Percentiles rank a stretch among this genome's conserved stretches.
phyloP scores from a whole-genome alignment of 2,329 filamentous ascomycete genomes.

The Phyllosticta ampelicida region DNA sequence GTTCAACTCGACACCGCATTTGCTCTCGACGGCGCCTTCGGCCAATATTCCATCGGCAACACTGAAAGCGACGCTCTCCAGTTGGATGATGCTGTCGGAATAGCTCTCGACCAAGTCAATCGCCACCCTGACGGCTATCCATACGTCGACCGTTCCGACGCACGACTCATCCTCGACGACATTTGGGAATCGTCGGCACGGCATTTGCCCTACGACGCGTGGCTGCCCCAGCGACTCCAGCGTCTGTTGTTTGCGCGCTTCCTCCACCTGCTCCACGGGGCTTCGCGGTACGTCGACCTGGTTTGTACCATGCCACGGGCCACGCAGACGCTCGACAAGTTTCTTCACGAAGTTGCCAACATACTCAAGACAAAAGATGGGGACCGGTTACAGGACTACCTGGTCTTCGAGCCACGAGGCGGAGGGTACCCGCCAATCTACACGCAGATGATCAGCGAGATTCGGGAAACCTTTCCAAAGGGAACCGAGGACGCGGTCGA shows the following conservation, averaged over 20 bases:
- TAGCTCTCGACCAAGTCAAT: not conserved
- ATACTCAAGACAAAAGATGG: conserved; percentile 56
- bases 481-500: conserved; percentile 45
- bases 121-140: not conserved
- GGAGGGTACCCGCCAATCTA: conserved; percentile 54
- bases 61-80: not conserved
- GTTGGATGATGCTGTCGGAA: not conserved
- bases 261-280: not conserved
- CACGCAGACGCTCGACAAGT: conserved; percentile 57
- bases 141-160: not conserved
- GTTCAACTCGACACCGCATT: not conserved
- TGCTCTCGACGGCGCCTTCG: not conserved
- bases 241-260: not conserved
- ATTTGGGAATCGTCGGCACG: not conserved
- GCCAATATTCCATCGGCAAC: not conserved
- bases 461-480: conserved; percentile 49
- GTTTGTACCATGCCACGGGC: conserved; percentile 13
- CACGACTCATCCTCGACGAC: not conserved
- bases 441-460: conserved; percentile 54
- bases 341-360: conserved; percentile 53
- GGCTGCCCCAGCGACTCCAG: not conserved
- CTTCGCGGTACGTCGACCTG: not conserved
- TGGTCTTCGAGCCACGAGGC: conserved; percentile 57
- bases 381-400: conserved; percentile 53
- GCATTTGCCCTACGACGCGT: conserved; percentile 1